Base-by-base conservation (phyloP, 2,329 filamentous ascomycete genomes). In the Penicillium sp. region DNA sequence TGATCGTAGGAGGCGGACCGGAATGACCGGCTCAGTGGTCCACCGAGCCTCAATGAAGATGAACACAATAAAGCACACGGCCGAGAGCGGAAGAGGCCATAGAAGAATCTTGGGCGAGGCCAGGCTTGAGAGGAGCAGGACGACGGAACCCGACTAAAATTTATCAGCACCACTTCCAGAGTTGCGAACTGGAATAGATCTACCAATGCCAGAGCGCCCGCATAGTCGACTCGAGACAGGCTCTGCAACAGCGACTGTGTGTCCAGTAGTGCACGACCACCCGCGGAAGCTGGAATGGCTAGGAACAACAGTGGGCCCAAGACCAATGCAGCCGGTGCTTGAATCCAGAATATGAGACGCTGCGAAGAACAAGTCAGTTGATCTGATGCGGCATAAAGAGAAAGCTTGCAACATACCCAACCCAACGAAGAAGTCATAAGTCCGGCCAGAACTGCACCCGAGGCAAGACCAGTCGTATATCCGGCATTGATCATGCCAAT, bases 401-500 rank as follows among this genome's bases (percentile, higher is more conserved):
- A 14, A 1, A 51, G 7, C 19, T 18, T 41, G 33, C 14, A 31
- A 71, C 85, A 70, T 75, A 89, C 87, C 89, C 91, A 95, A 68
- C 91, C 90, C 19, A 87, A 81, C 2, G 71, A 71, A 0, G 84
- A 83, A 50, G 89, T 79, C 27, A 92, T 68, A 0, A 85, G 85
- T 4, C 89, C 89, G 16, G 86, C 89, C 27, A 90, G 79, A 6
- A 91, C 85, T 0, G 88, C 90, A 1, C 90, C 90, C 1, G 89
- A 81, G 0, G 89, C 87, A 4, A 93, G 82, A 3, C 90, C 90
- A 13, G 85, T 78, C 0, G 90, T 93, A 70, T 89, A 89, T 0
- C 87, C 86, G 0, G 87, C 83, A 67, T 94, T 95, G 19, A 91
- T 81, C 41, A 91, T 74, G 1, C 90, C 91, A 60, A 96, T 85